phyloP scores from a whole-genome alignment of 306 rosid species.

The Hylodesmum podocarpum region DNA sequence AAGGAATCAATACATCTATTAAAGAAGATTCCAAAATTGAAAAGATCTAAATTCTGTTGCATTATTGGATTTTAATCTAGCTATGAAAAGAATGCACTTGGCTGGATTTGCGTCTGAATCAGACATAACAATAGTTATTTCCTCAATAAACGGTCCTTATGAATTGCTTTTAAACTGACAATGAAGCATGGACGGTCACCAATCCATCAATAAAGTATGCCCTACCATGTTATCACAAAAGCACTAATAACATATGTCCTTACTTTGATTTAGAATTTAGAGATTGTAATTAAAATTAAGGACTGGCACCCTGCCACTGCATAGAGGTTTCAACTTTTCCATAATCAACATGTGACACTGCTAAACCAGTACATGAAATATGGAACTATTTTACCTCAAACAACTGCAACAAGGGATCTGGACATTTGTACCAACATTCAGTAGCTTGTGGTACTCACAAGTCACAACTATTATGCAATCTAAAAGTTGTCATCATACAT shows the following conservation, averaged over 20 bases:
- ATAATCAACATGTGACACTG: conserved; percentile 22
- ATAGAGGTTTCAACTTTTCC: conserved; percentile 12
- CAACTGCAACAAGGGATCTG: conserved; percentile 30
- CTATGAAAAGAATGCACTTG: conserved; percentile 27
- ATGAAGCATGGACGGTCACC: conserved; percentile 19
- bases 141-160: conserved; percentile 33
- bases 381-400: conserved; percentile 21
- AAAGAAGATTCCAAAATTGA: conserved; percentile 32
- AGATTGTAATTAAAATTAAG: conserved; percentile 15
- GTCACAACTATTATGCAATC: conserved; percentile 19
- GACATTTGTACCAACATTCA: conserved; percentile 12
- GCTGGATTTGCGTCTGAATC: conserved; percentile 33
- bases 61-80: conserved; percentile 16
- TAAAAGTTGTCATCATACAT: conserved; percentile 27
- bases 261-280: conserved; percentile 9
- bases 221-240: conserved; percentile 10
- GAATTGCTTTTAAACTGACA: conserved; percentile 32
- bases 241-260: conserved; percentile 10
- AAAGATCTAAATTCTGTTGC: conserved; percentile 34
- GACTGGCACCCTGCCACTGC: conserved; percentile 3
- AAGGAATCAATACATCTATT: conserved; percentile 32
- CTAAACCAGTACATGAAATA: conserved; percentile 3
- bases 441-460: conserved; percentile 26
- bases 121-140: conserved; percentile 14
- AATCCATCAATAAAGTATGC: conserved; percentile 19